phyloP scores from a whole-genome alignment of 805 yeast genomes.

The Candida jianshihensis region DNA sequence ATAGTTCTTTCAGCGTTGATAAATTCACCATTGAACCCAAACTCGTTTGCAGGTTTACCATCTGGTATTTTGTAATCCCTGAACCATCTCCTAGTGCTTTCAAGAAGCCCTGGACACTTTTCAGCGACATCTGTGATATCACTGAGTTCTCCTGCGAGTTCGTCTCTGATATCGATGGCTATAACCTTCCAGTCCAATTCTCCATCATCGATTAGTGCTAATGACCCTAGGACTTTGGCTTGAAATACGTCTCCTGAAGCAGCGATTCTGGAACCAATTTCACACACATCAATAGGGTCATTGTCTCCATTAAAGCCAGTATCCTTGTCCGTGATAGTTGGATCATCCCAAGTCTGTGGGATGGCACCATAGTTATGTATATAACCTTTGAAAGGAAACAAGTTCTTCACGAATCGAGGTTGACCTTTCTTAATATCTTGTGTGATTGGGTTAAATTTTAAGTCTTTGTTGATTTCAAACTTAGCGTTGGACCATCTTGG shows the following conservation, averaged over 20 bases:
- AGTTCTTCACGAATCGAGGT: slow-evolving; percentile 91
- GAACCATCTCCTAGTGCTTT: slow-evolving; percentile 97
- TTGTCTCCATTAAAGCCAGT: slow-evolving; percentile 71
- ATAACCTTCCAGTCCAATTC: slow-evolving; percentile 91
- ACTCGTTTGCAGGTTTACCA: slow-evolving; percentile 94
- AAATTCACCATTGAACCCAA: slow-evolving; percentile 87
- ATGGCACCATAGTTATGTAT: slow-evolving; percentile 98
- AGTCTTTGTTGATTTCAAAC: slow-evolving; percentile 86
- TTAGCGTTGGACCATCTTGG: slow-evolving; percentile 99
- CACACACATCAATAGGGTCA: slow-evolving; percentile 83
- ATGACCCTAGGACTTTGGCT: slow-evolving; percentile 88
- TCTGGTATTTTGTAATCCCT: slow-evolving; percentile 96
- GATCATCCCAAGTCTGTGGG: slow-evolving; percentile 61
- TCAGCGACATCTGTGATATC: slow-evolving; percentile 89
- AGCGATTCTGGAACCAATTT: slow-evolving; percentile 64
- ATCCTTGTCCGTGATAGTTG: slow-evolving; percentile 55
- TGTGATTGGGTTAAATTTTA: slow-evolving; percentile 80
- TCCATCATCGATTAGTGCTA: slow-evolving; percentile 92
- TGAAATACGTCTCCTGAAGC: slow-evolving; percentile 71
- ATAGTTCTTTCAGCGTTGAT: slow-evolving; percentile 50
- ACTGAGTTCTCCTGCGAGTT: slow-evolving; percentile 77
- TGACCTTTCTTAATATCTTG: slow-evolving; percentile 98
- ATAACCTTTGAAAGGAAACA: slow-evolving; percentile 98
- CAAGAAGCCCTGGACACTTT: slow-evolving; percentile 85
- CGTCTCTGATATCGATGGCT: slow-evolving; percentile 77